Conservation (phyloP, 75 land plant species). For the Isoetes taiwanensis region DNA sequence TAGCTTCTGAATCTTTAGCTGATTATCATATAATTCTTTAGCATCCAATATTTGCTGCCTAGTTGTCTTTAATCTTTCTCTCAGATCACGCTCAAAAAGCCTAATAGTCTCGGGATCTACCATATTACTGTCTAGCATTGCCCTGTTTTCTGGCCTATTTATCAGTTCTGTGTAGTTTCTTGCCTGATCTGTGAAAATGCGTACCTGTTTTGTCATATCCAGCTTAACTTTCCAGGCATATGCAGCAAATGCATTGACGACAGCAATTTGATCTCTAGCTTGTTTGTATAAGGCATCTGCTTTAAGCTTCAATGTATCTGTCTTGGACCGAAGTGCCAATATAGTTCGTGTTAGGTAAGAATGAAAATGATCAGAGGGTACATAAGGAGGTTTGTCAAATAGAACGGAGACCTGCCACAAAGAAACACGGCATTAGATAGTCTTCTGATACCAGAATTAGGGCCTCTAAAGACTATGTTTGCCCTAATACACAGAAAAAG, state of each 20-base stretch:
- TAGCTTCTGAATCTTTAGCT: conserved; percentile 86
- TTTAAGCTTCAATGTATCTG: conserved; percentile 49
- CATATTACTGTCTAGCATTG: conserved; percentile 26
- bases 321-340: conserved; percentile 37
- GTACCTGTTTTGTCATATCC: conserved; percentile 48
- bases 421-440: no score
- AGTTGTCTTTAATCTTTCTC: conserved; percentile 49
- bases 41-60: conserved; percentile 23
- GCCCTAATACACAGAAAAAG: no score
- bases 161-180: conserved; percentile 35
- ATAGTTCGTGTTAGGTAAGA: conserved; percentile 35
- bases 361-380: conserved; percentile 8
- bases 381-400: no score
- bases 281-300: conserved; percentile 54
- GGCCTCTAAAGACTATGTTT: no score
- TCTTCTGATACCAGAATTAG: no score
- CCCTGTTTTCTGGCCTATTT: conserved; percentile 15
- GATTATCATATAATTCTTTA: conserved; percentile 76
- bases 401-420: no score
- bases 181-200: conserved; percentile 44
- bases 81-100: conserved; percentile 66
- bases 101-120: conserved; percentile 57
- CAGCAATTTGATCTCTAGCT: conserved; percentile 62
- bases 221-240: conserved; percentile 72
- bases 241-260: conserved; percentile 59